Evolutionary conservation across 2,329 filamentous ascomycete genomes (phyloP).

Genomic region (Alternaria solani): DNA sequence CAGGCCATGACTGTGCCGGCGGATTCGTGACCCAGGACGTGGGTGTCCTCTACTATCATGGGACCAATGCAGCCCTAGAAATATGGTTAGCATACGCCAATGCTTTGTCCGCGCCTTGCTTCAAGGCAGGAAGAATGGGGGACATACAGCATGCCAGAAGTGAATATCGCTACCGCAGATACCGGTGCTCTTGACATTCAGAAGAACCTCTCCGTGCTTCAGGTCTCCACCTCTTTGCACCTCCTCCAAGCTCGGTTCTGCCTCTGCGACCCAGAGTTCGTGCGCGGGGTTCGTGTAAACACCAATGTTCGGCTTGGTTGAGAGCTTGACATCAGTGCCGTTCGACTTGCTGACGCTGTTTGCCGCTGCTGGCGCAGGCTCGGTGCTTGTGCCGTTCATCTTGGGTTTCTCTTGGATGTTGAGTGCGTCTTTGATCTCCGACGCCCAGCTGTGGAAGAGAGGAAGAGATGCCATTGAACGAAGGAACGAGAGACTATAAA

Average conservation of each 20-base stretch:
- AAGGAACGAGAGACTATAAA: neutral
- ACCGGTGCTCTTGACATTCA: constrained; percentile 91
- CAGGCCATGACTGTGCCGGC: constrained; percentile 82
- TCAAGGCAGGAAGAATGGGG: neutral
- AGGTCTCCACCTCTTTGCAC: constrained; percentile 73
- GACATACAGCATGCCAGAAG: constrained; percentile 84
- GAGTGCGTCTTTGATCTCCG: neutral
- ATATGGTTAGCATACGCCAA: constrained; percentile 8
- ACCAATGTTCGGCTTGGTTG: constrained; percentile 86
- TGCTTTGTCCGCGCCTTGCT: neutral
- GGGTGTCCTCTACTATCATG: constrained; percentile 88
- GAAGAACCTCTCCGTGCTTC: constrained; percentile 82
- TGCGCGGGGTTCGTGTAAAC: constrained; percentile 95
- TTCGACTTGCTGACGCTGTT: constrained; percentile 2
- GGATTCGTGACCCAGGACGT: constrained; percentile 94
- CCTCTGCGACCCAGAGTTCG: constrained; percentile 86
- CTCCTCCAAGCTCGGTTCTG: constrained; percentile 77
- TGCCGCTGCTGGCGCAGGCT: constrained; percentile 11
- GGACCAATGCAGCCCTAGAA: constrained; percentile 81
- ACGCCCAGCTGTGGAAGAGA: constrained; percentile 7
- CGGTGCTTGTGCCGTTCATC: constrained; percentile 8
- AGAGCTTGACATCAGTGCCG: constrained; percentile 51
- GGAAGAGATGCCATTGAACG: constrained; percentile 7
- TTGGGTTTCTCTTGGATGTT: neutral
- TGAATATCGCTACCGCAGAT: constrained; percentile 97